These are phyloP conservation scores for Cynara cardunculus DNA, from an alignment of 129 eudicot genomes.

Conservation along the genomic window DNA sequence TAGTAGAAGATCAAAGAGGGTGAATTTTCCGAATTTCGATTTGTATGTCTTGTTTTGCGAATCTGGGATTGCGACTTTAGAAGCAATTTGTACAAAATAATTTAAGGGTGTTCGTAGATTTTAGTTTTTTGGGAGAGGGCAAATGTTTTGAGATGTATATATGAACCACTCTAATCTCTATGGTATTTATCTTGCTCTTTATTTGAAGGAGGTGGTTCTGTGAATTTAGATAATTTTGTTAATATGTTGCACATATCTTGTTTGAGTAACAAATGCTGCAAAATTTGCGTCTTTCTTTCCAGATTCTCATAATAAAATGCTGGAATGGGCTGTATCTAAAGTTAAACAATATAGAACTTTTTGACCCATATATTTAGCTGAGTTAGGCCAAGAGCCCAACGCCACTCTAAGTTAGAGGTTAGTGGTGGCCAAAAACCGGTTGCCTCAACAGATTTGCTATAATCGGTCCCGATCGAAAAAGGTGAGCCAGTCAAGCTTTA, in stretches of 20 bases:
- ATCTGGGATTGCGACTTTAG: slow-evolving; percentile 16
- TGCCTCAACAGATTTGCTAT: too few relatives aligned
- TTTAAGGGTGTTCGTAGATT: slow-evolving; percentile 18
- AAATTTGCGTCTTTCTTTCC: neutral
- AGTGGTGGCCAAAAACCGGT: too few relatives aligned
- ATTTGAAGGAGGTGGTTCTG: neutral
- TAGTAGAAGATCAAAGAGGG: slow-evolving; percentile 23
- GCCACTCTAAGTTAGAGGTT: too few relatives aligned
- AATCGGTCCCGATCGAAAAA: too few relatives aligned
- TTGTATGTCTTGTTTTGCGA: slow-evolving; percentile 22
- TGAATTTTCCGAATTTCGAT: slow-evolving; percentile 17
- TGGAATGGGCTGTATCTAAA: too few relatives aligned
- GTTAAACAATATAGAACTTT: too few relatives aligned
- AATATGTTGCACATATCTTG: too few relatives aligned
- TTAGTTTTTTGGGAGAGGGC: slow-evolving; percentile 3
- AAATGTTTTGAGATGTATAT: slow-evolving; percentile 10
- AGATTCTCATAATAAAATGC: too few relatives aligned
- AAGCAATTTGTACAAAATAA: slow-evolving; percentile 32
- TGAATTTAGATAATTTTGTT: neutral
- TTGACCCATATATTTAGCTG: too few relatives aligned
- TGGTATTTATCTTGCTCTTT: neutral
- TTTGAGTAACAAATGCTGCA: too few relatives aligned
- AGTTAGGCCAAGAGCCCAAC: too few relatives aligned
- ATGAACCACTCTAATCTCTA: neutral
- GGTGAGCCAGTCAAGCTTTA: too few relatives aligned